Evolutionary conservation across 305 asterid genomes (phyloP), one percentile per base, ranked within the genome.

Genomic region (Fraxinus greggii): DNA sequence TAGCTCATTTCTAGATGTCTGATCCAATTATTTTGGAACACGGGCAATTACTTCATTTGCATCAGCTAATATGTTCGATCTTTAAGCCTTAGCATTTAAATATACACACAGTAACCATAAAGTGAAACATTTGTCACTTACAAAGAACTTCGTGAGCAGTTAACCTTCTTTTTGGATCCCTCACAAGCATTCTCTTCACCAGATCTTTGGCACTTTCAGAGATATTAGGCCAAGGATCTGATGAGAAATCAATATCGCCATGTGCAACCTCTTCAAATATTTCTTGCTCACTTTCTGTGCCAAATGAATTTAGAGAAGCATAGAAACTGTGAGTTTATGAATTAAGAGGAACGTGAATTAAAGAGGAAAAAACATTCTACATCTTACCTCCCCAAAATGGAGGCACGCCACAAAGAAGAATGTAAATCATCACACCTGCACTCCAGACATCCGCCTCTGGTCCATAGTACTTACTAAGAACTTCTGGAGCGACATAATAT

Each of bases 361-460:
- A 76, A 79, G n/a, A 33, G 26, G 77, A 72, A 26, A 29, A 2
- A 61, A 45, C 29, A 74, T n/a, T 80, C 5, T 42, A 12, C 3
- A 83, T 42, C 91, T 90, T 88, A 92, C 97, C 95, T 4, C 89
- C 97, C 93, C 93, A 90, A 86, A 92, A 91, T 24, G 97, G 97
- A 84, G 97, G 94, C 77, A 86, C 86, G 0, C 97, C 97, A 31
- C 89, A 81, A 5, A 92, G 91, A 81, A 92, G 90, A 77, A 92
- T 91, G 82, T 92, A 92, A 51, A 92, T 79, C 15, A 92, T 91
- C 28, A 91, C 93, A 67, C 97, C 97, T n/a, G 97, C 97, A 79
- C 97, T 92, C 97, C 97, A 92, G 15, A 90, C 89, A 82, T 92
- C 97, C n/a, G 89, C 88, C 82, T 90, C 92, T 24, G 87, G 93